A percentile compares a stretch with the other conserved stretches of the same genome.
These are phyloP conservation scores for Royoungia palumana DNA, from an alignment of 768 basidiomycete species.

Conservation along the genomic window DNA sequence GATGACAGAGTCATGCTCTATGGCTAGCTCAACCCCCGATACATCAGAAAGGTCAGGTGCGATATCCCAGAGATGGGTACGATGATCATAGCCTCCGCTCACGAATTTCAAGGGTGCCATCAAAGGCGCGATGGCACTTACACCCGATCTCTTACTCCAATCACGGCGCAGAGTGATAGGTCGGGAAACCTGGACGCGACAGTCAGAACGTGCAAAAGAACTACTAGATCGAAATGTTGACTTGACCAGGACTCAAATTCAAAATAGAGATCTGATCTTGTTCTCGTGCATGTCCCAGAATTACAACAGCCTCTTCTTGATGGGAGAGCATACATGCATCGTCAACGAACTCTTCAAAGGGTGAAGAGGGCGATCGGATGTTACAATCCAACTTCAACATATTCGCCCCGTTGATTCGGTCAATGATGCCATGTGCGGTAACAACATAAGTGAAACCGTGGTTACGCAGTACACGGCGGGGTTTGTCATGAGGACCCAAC, in stretches of 20 bases:
- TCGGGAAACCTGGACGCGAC: conserved; percentile 4
- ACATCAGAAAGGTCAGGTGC: conserved; percentile 32
- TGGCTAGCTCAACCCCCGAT: conserved; percentile 30
- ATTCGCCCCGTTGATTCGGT: conserved; percentile 22
- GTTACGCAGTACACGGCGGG: conserved; percentile 36
- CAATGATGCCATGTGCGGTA: conserved; percentile 40
- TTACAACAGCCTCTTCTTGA: conserved; percentile 23
- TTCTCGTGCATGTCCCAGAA: conserved; percentile 41
- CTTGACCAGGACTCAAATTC: conserved; percentile 16
- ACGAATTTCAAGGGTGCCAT: conserved; percentile 42
- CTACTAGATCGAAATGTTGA: conserved; percentile 12
- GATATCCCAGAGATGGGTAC: conserved; percentile 46
- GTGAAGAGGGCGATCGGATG: conserved; percentile 21
- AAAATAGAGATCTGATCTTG: conserved; percentile 32
- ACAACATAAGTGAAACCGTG: conserved; percentile 24
- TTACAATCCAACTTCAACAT: conserved; percentile 13
- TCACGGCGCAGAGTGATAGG: conserved; percentile 23
- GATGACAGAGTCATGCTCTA: conserved; percentile 42
- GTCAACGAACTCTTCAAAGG: conserved; percentile 35
- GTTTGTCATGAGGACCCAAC: conserved; percentile 35
- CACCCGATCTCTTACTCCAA: conserved; percentile 40
- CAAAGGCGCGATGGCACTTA: conserved; percentile 42
- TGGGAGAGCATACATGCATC: conserved; percentile 40
- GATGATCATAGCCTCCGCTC: conserved; percentile 49
- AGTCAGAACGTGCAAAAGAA: conserved; percentile 3